phyloP scores from a whole-genome alignment of 1,284 basidiomycete species.

The Thecaphora frezii region DNA sequence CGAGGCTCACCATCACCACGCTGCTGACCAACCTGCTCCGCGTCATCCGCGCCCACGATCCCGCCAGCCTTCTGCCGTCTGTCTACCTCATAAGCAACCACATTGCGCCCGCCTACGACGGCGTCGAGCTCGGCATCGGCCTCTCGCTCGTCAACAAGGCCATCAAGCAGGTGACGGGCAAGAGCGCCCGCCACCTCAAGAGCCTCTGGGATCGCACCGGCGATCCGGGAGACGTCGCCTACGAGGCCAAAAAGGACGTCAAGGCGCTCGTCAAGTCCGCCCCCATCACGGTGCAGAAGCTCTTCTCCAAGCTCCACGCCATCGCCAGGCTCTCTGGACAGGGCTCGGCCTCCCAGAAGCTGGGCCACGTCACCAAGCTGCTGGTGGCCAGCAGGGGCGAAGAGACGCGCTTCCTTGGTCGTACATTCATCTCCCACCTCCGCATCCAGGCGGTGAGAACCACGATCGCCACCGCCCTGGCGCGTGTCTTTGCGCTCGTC shows the following conservation, averaged over 20 bases:
- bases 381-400: slow-evolving; percentile 82
- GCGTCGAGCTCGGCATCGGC: slow-evolving; percentile 60
- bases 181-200: slow-evolving; percentile 70
- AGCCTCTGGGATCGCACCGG: slow-evolving; percentile 61
- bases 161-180: slow-evolving; percentile 79
- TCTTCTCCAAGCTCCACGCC: slow-evolving; percentile 60
- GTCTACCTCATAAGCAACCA: slow-evolving; percentile 88
- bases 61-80: slow-evolving; percentile 72
- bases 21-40: slow-evolving; percentile 79
- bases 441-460: slow-evolving; percentile 79
- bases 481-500: slow-evolving; percentile 73
- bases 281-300: slow-evolving; percentile 48
- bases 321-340: slow-evolving; percentile 67
- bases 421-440: slow-evolving; percentile 78
- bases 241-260: slow-evolving; percentile 51
- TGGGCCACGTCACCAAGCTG: slow-evolving; percentile 76
- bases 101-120: slow-evolving; percentile 67
- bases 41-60: slow-evolving; percentile 70
- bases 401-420: slow-evolving; percentile 79
- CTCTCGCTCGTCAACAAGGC: slow-evolving; percentile 74
- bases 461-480: slow-evolving; percentile 78
- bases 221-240: slow-evolving; percentile 57
- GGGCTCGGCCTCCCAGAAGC: slow-evolving; percentile 75
- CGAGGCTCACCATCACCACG: slow-evolving; percentile 77
- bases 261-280: slow-evolving; percentile 48